These are phyloP conservation scores for Termitomyces sp. DNA, from an alignment of 768 basidiomycete genomes.

Conservation along the genomic window DNA sequence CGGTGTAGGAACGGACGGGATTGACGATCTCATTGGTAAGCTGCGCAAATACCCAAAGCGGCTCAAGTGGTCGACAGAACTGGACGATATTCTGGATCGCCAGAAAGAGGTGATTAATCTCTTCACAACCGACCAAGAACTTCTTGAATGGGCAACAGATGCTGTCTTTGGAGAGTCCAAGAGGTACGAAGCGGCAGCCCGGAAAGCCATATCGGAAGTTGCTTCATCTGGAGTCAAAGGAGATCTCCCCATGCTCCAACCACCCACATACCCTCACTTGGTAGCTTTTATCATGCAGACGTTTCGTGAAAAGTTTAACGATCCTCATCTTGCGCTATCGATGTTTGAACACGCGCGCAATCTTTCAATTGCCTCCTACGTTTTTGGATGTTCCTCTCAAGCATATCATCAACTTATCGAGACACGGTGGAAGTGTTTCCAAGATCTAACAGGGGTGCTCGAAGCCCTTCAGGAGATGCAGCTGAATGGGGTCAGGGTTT, in stretches of 20 bases:
- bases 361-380: slow-evolving; percentile 76
- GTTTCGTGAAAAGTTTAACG: slow-evolving; percentile 74
- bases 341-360: slow-evolving; percentile 80
- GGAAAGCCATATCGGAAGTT: slow-evolving; percentile 32
- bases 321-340: slow-evolving; percentile 79
- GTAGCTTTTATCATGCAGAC: slow-evolving; percentile 75
- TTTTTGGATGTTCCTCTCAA: slow-evolving; percentile 84
- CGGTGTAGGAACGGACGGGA: slow-evolving; percentile 25
- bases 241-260: slow-evolving; percentile 45
- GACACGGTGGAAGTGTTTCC: slow-evolving; percentile 83
- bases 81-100: slow-evolving; percentile 57
- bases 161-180: slow-evolving; percentile 67
- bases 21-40: slow-evolving; percentile 54
- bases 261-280: slow-evolving; percentile 69
- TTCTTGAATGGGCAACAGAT: slow-evolving; percentile 70
- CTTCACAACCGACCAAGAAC: slow-evolving; percentile 64
- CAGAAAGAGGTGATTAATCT: slow-evolving; percentile 74
- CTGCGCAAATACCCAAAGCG: slow-evolving; percentile 52
- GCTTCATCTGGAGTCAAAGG: slow-evolving; percentile 23
- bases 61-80: slow-evolving; percentile 49
- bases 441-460: slow-evolving; percentile 75
- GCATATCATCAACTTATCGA: slow-evolving; percentile 88
- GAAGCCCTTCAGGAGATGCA: slow-evolving; percentile 80
- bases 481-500: slow-evolving; percentile 70
- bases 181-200: slow-evolving; percentile 47